phyloP scores from a whole-genome alignment of 169 alveolate genomes.

The Plasmodium ovale region DNA sequence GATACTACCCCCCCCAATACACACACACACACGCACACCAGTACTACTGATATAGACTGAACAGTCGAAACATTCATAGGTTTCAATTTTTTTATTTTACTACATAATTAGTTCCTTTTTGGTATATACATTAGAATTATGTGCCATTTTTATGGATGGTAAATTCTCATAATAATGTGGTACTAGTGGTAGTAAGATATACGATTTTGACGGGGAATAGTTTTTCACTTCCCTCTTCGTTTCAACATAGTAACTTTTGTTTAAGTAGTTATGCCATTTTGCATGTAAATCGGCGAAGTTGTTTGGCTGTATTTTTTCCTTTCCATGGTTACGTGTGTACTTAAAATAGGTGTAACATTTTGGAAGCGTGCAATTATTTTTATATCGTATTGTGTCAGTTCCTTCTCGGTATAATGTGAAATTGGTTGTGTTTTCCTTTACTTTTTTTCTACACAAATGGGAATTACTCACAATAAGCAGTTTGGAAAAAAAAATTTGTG shows the following conservation, averaged over 20 bases:
- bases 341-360: slow-evolving; percentile 18
- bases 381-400: too few species aligned
- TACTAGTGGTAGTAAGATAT: slow-evolving; percentile 27
- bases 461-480: neutral
- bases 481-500: slow-evolving; percentile 13
- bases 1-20: too few species aligned
- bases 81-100: neutral
- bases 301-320: neutral
- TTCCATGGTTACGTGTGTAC: neutral
- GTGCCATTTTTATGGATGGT: slow-evolving; percentile 53
- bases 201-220: neutral
- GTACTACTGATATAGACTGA: too few species aligned
- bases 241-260: slow-evolving; percentile 2
- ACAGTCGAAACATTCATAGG: too few species aligned
- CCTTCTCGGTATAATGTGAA: neutral
- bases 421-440: neutral
- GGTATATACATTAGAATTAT: neutral
- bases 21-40: too few species aligned
- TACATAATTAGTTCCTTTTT: neutral
- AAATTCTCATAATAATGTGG: slow-evolving; percentile 48
- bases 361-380: neutral
- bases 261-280: neutral
- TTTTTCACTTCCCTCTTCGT: neutral
- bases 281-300: neutral
- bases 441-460: neutral